Evolutionary conservation across 75 land plant genomes (phyloP).

Genomic region (Selaginella moellendorffii): DNA sequence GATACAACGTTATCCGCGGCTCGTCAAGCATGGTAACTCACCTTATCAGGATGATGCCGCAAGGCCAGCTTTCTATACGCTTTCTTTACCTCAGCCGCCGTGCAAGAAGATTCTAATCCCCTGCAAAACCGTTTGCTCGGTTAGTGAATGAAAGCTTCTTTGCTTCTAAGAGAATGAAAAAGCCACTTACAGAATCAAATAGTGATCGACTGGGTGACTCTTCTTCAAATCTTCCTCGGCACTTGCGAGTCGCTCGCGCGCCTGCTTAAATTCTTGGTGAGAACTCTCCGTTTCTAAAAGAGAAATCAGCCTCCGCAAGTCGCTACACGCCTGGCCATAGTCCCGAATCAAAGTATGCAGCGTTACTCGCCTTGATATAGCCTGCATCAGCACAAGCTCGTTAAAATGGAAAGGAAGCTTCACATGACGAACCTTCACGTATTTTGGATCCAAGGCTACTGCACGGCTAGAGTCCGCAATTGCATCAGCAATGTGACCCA

Average conservation of each 20-base stretch:
- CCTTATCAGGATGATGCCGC: conserved; percentile 97
- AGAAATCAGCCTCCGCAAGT: background rate
- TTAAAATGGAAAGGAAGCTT: background rate
- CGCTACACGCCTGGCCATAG: conserved; percentile 1
- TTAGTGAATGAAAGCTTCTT: background rate
- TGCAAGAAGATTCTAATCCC: conserved; percentile 59
- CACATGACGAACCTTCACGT: background rate
- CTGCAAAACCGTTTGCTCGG: conserved; percentile 24
- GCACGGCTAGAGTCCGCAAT: conserved; percentile 6
- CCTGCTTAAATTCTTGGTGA: conserved; percentile 33
- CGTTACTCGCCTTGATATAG: conserved; percentile 3
- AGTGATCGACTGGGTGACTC: conserved; percentile 56
- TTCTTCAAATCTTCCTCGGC: conserved; percentile 64
- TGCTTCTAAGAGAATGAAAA: background rate
- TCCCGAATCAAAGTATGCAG: background rate
- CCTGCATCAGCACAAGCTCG: background rate
- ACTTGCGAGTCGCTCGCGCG: conserved; percentile 34
- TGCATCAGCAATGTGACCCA: background rate
- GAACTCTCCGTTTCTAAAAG: background rate
- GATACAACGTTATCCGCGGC: too few species aligned
- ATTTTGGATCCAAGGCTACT: background rate
- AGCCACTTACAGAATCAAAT: conserved; percentile 61
- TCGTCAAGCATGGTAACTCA: too few species aligned
- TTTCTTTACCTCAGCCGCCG: conserved; percentile 68
- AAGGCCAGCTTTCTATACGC: conserved; percentile 91